Conservation (phyloP, 768 basidiomycete genomes). For the Naganishia antarctica region DNA sequence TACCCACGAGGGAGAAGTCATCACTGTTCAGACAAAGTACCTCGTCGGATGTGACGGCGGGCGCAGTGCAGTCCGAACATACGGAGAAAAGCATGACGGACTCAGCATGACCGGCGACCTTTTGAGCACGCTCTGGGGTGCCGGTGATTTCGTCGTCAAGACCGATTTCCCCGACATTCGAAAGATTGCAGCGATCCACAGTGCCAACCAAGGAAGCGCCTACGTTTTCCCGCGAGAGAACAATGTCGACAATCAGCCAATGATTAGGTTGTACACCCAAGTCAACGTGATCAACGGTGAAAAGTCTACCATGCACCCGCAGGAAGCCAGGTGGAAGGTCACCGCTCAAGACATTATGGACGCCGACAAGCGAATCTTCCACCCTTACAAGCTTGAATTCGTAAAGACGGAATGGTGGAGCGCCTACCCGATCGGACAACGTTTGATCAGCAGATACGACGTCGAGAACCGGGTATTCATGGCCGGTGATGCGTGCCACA, state of each 20-base stretch:
- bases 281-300: constrained; percentile 30
- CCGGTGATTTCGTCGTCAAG: constrained; percentile 31
- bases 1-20: constrained; percentile 18
- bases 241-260: constrained; percentile 29
- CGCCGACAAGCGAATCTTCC: constrained; percentile 31
- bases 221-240: constrained; percentile 34
- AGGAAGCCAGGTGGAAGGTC: constrained; percentile 29
- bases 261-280: constrained; percentile 31
- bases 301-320: constrained; percentile 27
- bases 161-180: constrained; percentile 32
- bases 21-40: constrained; percentile 28
- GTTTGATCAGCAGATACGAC: constrained; percentile 31
- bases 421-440: constrained; percentile 37
- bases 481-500: constrained; percentile 31
- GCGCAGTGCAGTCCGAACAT: constrained; percentile 25
- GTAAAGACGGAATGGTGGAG: constrained; percentile 34
- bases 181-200: constrained; percentile 33
- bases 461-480: constrained; percentile 32
- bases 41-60: constrained; percentile 31
- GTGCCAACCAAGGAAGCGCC: constrained; percentile 25
- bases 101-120: constrained; percentile 26
- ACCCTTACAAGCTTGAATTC: constrained; percentile 35
- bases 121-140: constrained; percentile 29
- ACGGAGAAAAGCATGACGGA: constrained; percentile 21
- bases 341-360: constrained; percentile 29